These are phyloP conservation scores for Betula pendula DNA, from an alignment of 306 rosid species.

Conservation along the genomic window DNA sequence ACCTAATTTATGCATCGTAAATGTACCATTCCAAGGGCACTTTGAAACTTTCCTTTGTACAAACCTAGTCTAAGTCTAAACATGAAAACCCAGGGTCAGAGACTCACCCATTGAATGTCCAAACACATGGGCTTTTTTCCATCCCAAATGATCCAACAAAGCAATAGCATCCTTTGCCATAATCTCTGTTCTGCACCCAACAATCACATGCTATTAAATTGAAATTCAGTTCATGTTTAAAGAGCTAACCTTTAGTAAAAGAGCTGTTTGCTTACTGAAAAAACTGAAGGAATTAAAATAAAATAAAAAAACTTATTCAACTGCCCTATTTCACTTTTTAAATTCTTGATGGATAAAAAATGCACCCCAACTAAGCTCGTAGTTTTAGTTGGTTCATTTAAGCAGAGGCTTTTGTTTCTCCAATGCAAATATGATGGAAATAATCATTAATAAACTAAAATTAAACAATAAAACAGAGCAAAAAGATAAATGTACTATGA, in stretches of 20 bases:
- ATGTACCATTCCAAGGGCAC: background rate
- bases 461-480: background rate
- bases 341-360: background rate
- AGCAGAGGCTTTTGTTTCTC: background rate
- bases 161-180: constrained; percentile 94
- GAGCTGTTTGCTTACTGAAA: background rate
- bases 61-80: constrained; percentile 4
- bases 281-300: background rate
- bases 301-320: background rate
- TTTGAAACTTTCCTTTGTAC: background rate
- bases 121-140: constrained; percentile 86
- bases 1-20: background rate
- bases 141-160: constrained; percentile 82
- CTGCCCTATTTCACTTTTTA: background rate
- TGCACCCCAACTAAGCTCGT: background rate
- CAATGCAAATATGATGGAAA: background rate
- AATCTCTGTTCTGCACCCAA: constrained; percentile 72
- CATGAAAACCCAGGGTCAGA: background rate
- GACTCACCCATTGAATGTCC: constrained; percentile 98
- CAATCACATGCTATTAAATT: constrained; percentile 1
- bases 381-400: background rate
- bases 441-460: background rate
- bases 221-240: background rate
- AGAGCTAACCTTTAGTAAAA: background rate
- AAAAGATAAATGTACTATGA: background rate